Base-by-base conservation (phyloP, 805 yeast species). In the Candida nanaspora region DNA sequence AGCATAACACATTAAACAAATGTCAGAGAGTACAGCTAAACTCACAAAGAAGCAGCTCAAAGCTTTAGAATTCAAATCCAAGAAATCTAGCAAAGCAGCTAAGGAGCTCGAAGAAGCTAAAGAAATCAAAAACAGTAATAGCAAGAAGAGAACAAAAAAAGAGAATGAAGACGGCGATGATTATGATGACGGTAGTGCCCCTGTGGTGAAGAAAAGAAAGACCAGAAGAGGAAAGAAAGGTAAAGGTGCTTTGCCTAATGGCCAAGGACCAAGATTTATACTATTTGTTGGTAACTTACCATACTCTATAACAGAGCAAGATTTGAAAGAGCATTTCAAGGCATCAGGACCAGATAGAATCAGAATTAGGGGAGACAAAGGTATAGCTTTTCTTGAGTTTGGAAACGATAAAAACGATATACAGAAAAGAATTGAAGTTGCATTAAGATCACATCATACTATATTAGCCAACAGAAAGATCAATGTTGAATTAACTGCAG, bases 401-500 rank as follows among this genome's bases (percentile, higher is more conserved):
- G 80, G 66, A 45, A 66, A 63, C 41, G 75, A 69, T 38, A 63
- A 69, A 32, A 66, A 63, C 16, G 85, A 82, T 45, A 86, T 89
- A 32, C 83, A 83, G 51, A 74, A 78, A 45, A 76, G 82, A 45
- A 81, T 93, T 80, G 96, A 87, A 53, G 70, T 76, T 35, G 97
- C 97, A 0, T 69, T 93, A 51, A 69, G 82, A 47, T 74, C 85
- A 69, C 96, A 93, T 61, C 95, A 86, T 61, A 71, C 91, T 3
- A 52, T 67, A 9, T 57, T 91, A 47, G 72, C 76, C 42, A 71
- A 74, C 34, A 72, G 96, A 50, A 86, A 81, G 59, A 89, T 93
- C 55, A 93, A 93, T 56, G 97, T 93, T 28, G 98, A 93, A 60
- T 71, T 93, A 52, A 93, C 98, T 2, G 98, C 87, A 38, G 98